Evolutionary conservation across 495 filamentous ascomycete genomes (phyloP).

Genomic region (Aspergillus kassunensis): DNA sequence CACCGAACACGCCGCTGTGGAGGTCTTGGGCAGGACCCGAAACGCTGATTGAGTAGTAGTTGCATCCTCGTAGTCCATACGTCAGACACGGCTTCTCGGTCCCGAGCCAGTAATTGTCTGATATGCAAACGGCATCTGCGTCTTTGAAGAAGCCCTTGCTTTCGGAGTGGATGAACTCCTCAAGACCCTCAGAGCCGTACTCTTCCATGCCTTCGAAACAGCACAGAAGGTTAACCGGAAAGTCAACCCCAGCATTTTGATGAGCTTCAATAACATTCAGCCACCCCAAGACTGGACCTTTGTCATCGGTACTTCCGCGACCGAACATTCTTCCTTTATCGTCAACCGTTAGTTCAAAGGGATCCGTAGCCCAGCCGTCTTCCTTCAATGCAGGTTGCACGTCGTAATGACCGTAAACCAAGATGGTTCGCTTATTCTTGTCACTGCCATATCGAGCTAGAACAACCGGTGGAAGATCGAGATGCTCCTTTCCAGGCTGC

Average conservation of each 20-base stretch:
- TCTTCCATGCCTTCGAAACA: slow-evolving; percentile 99
- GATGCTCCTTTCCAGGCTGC: slow-evolving; percentile 83
- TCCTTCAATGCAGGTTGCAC: slow-evolving; percentile 91
- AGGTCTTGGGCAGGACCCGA: slow-evolving; percentile 89
- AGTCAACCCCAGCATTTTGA: slow-evolving; percentile 85
- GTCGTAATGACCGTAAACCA: slow-evolving; percentile 99
- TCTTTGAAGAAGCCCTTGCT: slow-evolving; percentile 90
- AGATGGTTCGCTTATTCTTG: slow-evolving; percentile 84
- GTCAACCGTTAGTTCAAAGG: slow-evolving; percentile 86
- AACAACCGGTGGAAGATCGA: slow-evolving; percentile 89
- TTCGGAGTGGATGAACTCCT: slow-evolving; percentile 88
- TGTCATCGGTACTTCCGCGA: slow-evolving; percentile 94
- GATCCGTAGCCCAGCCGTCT: slow-evolving; percentile 96
- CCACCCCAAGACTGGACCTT: slow-evolving; percentile 97
- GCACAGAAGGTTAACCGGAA: slow-evolving; percentile 98
- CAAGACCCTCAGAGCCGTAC: slow-evolving; percentile 93
- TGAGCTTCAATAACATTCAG: slow-evolving; percentile 97
- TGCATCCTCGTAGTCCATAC: slow-evolving; percentile 95
- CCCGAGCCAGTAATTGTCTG: slow-evolving; percentile 99
- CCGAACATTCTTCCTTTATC: slow-evolving; percentile 92
- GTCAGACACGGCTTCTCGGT: slow-evolving; percentile 97
- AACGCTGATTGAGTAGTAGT: slow-evolving; percentile 88
- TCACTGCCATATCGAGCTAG: slow-evolving; percentile 89
- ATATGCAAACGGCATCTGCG: slow-evolving; percentile 95
- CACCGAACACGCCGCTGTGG: slow-evolving; percentile 94